Evolutionary conservation across 1,284 basidiomycete genomes (phyloP).

Genomic region (Austroboletus novae-zelandiae): DNA sequence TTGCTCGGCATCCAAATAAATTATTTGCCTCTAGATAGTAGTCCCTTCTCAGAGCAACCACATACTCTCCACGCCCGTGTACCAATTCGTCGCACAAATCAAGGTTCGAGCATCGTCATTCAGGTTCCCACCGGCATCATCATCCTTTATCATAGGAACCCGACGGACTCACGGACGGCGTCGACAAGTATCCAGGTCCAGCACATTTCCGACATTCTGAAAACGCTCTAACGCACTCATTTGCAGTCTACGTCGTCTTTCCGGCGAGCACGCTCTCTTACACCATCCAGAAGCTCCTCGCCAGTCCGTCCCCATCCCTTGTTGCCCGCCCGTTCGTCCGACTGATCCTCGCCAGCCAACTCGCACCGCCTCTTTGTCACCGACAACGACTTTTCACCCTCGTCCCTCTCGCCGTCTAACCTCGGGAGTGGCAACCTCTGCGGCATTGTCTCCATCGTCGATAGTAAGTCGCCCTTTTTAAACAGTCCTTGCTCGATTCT

Average conservation of each 20-base stretch:
- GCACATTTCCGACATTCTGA: neutral
- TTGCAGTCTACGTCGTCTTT: constrained; percentile 68
- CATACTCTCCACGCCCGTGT: constrained; percentile 60
- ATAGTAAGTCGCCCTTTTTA: constrained; percentile 49
- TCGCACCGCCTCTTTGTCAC: constrained; percentile 76
- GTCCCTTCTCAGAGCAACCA: constrained; percentile 74
- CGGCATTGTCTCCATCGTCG: constrained; percentile 76
- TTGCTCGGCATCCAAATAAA: neutral
- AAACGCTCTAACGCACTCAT: neutral
- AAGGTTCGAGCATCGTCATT: constrained; percentile 45
- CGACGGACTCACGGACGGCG: constrained; percentile 68
- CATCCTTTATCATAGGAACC: constrained; percentile 48
- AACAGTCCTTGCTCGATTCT: constrained; percentile 1
- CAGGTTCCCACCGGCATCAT: neutral
- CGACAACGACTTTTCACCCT: constrained; percentile 44
- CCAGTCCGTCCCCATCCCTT: constrained; percentile 50
- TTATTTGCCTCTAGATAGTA: constrained; percentile 47
- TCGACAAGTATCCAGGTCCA: constrained; percentile 69
- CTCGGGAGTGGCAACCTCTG: constrained; percentile 47
- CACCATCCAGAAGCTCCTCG: constrained; percentile 73
- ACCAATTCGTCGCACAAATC: constrained; percentile 65
- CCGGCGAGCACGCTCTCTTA: constrained; percentile 60
- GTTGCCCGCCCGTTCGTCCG: neutral
- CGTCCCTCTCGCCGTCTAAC: constrained; percentile 41
- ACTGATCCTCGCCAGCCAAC: constrained; percentile 49